Evolutionary conservation across 2,329 filamentous ascomycete species (phyloP).

Genomic region (Diaporthe destruens): DNA sequence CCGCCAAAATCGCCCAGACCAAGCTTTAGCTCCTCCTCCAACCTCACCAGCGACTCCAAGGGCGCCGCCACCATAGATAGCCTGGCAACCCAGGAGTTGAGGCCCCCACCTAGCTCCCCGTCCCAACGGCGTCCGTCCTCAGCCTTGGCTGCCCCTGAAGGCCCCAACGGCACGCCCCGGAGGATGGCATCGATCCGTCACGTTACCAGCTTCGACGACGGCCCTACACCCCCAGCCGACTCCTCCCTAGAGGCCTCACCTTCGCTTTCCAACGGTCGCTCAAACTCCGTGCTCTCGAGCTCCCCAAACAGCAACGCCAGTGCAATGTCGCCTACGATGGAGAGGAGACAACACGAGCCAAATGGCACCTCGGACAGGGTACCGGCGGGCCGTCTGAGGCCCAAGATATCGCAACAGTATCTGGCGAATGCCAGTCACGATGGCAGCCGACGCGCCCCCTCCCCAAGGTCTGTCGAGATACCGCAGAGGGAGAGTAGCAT

Average conservation of each 20-base stretch:
- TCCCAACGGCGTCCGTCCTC: slow-evolving; percentile 46
- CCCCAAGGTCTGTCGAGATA: slow-evolving; percentile 45
- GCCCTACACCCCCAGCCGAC: slow-evolving; percentile 54
- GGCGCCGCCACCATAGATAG: slow-evolving; percentile 21
- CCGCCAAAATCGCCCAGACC: slow-evolving; percentile 36
- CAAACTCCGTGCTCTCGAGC: slow-evolving; percentile 67
- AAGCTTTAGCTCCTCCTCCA: slow-evolving; percentile 40
- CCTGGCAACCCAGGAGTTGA: slow-evolving; percentile 36
- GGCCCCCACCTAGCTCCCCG: slow-evolving; percentile 43
- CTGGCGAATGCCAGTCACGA: slow-evolving; percentile 41
- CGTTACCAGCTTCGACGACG: slow-evolving; percentile 67
- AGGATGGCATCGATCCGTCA: slow-evolving; percentile 64
- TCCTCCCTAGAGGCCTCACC: slow-evolving; percentile 54
- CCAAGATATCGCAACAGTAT: slow-evolving; percentile 43
- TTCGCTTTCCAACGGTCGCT: slow-evolving; percentile 48
- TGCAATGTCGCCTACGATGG: slow-evolving; percentile 57
- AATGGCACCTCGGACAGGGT: slow-evolving; percentile 49
- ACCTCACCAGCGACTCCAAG: slow-evolving; percentile 32
- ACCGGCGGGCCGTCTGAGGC: slow-evolving; percentile 54
- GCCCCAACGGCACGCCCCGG: slow-evolving; percentile 46
- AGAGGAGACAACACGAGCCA: slow-evolving; percentile 51
- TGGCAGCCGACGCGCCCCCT: slow-evolving; percentile 37
- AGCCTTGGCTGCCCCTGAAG: slow-evolving; percentile 42
- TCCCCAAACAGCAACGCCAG: slow-evolving; percentile 68
- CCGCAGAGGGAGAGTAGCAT: slow-evolving; percentile 46